A percentile compares a stretch with the other conserved stretches of the same genome.
Evolutionary conservation across 768 basidiomycete genomes (phyloP).

Genomic region (Hypsizygus marmoreus): DNA sequence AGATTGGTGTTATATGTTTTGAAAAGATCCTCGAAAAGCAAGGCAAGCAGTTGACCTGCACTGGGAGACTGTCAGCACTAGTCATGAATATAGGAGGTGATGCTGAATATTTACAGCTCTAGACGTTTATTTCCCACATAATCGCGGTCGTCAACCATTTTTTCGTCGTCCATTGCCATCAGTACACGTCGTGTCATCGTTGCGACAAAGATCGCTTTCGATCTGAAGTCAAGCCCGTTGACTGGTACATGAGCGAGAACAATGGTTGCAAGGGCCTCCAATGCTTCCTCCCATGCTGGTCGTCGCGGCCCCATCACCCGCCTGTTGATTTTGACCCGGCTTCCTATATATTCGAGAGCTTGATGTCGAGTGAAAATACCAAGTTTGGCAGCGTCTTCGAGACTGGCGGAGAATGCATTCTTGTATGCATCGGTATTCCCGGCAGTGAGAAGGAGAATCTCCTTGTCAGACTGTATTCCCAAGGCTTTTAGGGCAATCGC

Average conservation of each 20-base stretch:
- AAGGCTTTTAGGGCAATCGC: constrained; percentile 96
- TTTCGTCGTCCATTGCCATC: constrained; percentile 96
- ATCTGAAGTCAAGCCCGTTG: constrained; percentile 80
- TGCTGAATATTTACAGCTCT: constrained; percentile 72
- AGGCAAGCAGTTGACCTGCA: constrained; percentile 92
- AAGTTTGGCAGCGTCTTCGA: constrained; percentile 94
- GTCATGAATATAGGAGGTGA: constrained; percentile 7
- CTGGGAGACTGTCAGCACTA: constrained; percentile 40
- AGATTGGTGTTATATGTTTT: constrained; percentile 98
- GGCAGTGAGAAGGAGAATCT: constrained; percentile 91
- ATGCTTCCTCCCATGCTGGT: constrained; percentile 91
- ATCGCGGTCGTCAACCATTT: constrained; percentile 97
- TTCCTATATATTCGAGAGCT: constrained; percentile 92
- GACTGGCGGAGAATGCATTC: constrained; percentile 81
- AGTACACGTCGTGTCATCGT: constrained; percentile 96
- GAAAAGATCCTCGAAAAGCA: constrained; percentile 98
- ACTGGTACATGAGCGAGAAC: constrained; percentile 97
- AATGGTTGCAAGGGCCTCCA: constrained; percentile 96
- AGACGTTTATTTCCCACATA: constrained; percentile 99
- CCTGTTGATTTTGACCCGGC: constrained; percentile 86
- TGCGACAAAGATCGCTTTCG: constrained; percentile 96
- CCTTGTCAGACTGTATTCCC: constrained; percentile 96
- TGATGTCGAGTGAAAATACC: constrained; percentile 91
- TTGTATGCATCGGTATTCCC: constrained; percentile 91
- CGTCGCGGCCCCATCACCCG: constrained; percentile 79